Evolutionary conservation across 2,329 filamentous ascomycete species (phyloP), one percentile per base, ranked within the genome.

Genomic region (Ophiostoma fasciatum): DNA sequence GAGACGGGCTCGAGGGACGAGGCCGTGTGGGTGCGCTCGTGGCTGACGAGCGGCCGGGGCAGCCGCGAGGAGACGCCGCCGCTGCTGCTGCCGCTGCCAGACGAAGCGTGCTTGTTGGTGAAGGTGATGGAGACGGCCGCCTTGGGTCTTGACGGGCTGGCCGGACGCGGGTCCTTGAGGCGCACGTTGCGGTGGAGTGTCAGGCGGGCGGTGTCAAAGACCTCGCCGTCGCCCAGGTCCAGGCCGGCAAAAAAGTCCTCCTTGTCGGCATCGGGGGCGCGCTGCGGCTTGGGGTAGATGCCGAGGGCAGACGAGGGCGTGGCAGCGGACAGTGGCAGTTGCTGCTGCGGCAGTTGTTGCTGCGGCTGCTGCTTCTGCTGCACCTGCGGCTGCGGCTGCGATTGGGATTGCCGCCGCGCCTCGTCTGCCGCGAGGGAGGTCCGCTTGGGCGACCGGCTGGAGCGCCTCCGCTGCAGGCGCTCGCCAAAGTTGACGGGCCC

Each of bases 151-250:
- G 71, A 68, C 31, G 84, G 80, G 45, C 83, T 87, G 12, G 69
- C 61, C 15, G 75, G 68, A 36, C 74, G 67, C 42, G 73, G 63
- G 45, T 77, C 71, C 57, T 92, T 94, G 49, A 92, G 69, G 53
- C 88, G 87, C 45, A 98, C 72, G 53, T 98, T 94, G 44, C 82
- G 84, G 54, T 96, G 90, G 14, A 94, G 63, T 1, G 80, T 88
- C 29, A 84, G 66, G 55, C 88, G 94, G 39, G 69, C 74, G 3
- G 79, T 73, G 49, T 84, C 76, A 49, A 96, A 84, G 13, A 83
- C 68, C 45, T 88, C 81, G 6, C 78, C 83, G 47, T 83, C 76
- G 25, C 82, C 85, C 51, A 96, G 71, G 38, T 96, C 90, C 41
- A 98, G 71, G 28, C 81, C 88, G 19, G 81, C 71, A 37, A 94